These are phyloP conservation scores for Metarhizium brunneum DNA, from an alignment of 2,329 filamentous ascomycete genomes.

Conservation along the genomic window DNA sequence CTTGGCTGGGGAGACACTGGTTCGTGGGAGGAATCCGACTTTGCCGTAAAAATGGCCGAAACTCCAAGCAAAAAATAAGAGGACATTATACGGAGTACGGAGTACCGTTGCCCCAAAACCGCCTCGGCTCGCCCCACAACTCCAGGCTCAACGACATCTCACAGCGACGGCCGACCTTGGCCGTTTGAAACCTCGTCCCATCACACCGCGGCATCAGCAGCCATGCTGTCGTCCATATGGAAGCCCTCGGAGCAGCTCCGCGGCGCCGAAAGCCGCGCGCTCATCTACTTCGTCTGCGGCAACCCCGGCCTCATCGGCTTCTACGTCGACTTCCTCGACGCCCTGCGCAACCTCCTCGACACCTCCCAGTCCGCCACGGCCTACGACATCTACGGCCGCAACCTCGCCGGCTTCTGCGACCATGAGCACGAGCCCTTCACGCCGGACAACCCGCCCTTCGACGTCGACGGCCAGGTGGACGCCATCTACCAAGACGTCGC, in stretches of 20 bases:
- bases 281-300: slow-evolving; percentile 66
- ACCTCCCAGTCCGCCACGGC: slow-evolving; percentile 25
- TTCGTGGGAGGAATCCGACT: no score
- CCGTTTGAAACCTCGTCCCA: not conserved
- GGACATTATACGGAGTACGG: slow-evolving; percentile 15
- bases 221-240: slow-evolving; percentile 18
- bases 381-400: slow-evolving; percentile 49
- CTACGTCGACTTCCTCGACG: slow-evolving; percentile 57
- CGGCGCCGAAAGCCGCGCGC: slow-evolving; percentile 21
- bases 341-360: slow-evolving; percentile 45
- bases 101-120: no score
- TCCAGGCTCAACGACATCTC: not conserved
- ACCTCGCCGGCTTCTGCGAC: slow-evolving; percentile 50
- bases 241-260: slow-evolving; percentile 18
- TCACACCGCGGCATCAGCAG: not conserved
- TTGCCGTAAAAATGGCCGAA: no score
- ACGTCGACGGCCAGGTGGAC: slow-evolving; percentile 45
- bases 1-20: no score
- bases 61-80: slow-evolving; percentile 13
- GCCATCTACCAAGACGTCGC: slow-evolving; percentile 29
- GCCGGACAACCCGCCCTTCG: slow-evolving; percentile 31
- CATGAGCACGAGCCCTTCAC: slow-evolving; percentile 38
- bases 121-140: not conserved
- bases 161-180: no score
- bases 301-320: slow-evolving; percentile 70